Conservation (phyloP, 176 grass and related monocot species). For the Zizania latifolia region DNA sequence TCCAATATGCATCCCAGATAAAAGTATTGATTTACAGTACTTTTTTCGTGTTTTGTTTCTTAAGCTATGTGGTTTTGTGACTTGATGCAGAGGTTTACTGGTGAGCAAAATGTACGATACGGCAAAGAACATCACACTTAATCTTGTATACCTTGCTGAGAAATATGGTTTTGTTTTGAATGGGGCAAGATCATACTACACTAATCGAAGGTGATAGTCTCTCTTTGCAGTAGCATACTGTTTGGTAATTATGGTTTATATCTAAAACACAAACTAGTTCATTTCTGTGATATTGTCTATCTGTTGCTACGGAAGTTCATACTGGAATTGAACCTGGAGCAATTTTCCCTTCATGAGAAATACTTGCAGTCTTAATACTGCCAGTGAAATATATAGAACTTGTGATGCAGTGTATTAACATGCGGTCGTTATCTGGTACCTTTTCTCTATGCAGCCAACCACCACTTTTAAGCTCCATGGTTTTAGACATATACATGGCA, state of each 20-base stretch:
- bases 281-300: neutral
- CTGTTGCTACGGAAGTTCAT: neutral
- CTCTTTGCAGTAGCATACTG: neutral
- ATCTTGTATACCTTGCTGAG: slow-evolving; percentile 74
- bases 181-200: slow-evolving; percentile 89
- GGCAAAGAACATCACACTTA: slow-evolving; percentile 57
- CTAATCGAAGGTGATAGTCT: slow-evolving; percentile 68
- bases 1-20: neutral
- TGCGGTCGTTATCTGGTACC: neutral
- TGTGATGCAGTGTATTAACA: neutral
- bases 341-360: neutral
- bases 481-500: slow-evolving; percentile 61
- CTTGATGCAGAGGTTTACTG: slow-evolving; percentile 69
- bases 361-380: neutral
- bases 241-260: slow-evolving; percentile 9
- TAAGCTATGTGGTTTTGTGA: neutral
- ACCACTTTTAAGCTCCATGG: slow-evolving; percentile 87
- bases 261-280: neutral
- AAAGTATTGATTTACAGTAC: neutral
- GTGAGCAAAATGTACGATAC: slow-evolving; percentile 97
- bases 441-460: slow-evolving; percentile 59
- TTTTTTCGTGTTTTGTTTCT: neutral
- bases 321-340: neutral
- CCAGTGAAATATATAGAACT: neutral
- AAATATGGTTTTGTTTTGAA: slow-evolving; percentile 73